Evolutionary conservation across 2,329 filamentous ascomycete species (phyloP).

Genomic region (Colletotrichum sp.): DNA sequence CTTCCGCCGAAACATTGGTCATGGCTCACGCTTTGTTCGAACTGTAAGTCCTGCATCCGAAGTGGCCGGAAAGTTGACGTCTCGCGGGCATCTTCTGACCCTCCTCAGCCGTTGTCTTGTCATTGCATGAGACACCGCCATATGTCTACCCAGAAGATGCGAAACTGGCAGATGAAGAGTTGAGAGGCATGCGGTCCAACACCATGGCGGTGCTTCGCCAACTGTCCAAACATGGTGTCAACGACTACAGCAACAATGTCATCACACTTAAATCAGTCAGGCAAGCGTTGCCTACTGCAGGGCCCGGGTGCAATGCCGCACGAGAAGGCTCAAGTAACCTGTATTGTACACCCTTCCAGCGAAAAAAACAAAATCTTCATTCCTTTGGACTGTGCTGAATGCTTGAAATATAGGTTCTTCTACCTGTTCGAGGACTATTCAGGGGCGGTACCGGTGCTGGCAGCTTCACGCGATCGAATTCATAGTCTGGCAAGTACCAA

Average conservation of each 20-base stretch:
- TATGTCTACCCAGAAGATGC: constrained; percentile 28
- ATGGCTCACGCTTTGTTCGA: constrained; percentile 73
- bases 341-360: not conserved
- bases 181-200: constrained; percentile 41
- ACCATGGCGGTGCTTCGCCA: constrained; percentile 42
- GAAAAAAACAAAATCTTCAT: not conserved
- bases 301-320: not conserved
- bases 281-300: constrained; percentile 27
- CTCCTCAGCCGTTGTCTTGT: constrained; percentile 68
- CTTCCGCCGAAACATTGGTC: constrained; percentile 62
- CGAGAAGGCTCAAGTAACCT: constrained; percentile 15
- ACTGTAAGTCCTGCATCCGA: constrained; percentile 47
- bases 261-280: constrained; percentile 47
- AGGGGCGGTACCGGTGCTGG: constrained; percentile 62
- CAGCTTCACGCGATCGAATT: constrained; percentile 48
- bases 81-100: constrained; percentile 21
- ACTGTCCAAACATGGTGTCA: constrained; percentile 42
- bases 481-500: constrained; percentile 49
- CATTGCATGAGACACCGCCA: constrained; percentile 66
- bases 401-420: constrained; percentile 55
- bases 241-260: constrained; percentile 38
- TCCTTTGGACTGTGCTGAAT: constrained; percentile 30
- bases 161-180: constrained; percentile 31
- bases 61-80: not conserved
- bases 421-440: constrained; percentile 72